Evolutionary conservation across 2,329 filamentous ascomycete species (phyloP).

Genomic region (Phialemonium atrogriseum): DNA sequence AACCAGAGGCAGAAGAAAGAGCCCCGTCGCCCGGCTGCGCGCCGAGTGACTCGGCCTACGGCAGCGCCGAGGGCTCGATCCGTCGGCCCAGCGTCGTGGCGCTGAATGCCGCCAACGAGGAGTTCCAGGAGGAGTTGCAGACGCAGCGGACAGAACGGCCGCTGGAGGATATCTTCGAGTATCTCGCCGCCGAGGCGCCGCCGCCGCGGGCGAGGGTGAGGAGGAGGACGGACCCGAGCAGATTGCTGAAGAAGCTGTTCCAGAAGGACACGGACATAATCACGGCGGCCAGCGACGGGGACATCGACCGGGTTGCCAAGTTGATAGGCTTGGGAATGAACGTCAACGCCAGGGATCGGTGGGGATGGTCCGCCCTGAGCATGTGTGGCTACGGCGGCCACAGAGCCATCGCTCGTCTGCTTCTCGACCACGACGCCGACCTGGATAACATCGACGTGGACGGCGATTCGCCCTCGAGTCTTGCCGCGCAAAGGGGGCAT

Average conservation of each 20-base stretch:
- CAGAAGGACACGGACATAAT: constrained; percentile 18
- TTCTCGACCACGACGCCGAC: constrained; percentile 17
- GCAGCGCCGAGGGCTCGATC: constrained; percentile 8
- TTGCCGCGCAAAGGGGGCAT: constrained; percentile 17
- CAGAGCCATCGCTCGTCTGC: constrained; percentile 14
- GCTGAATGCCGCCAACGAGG: constrained; percentile 14
- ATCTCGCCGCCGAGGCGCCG: no score
- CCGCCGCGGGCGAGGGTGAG: no score
- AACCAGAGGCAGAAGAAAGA: constrained; percentile 14
- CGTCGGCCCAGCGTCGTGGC: constrained; percentile 7
- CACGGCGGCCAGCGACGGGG: constrained; percentile 18
- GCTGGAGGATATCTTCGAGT: no score
- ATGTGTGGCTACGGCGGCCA: constrained; percentile 19
- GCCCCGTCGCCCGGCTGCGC: constrained; percentile 2
- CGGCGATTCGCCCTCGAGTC: constrained; percentile 16
- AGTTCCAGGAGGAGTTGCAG: constrained; percentile 16
- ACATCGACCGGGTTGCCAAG: constrained; percentile 15
- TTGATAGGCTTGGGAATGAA: constrained; percentile 17
- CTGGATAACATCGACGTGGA: constrained; percentile 16
- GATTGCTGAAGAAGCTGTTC: constrained; percentile 16
- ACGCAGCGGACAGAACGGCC: constrained; percentile 10
- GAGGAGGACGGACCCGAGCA: constrained; percentile 11
- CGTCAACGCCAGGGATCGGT: constrained; percentile 19
- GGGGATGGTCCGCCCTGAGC: constrained; percentile 18
- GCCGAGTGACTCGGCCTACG: constrained; percentile 15